phyloP scores from a whole-genome alignment of 2,329 filamentous ascomycete species.

The Ophiosphaerella korrae region DNA sequence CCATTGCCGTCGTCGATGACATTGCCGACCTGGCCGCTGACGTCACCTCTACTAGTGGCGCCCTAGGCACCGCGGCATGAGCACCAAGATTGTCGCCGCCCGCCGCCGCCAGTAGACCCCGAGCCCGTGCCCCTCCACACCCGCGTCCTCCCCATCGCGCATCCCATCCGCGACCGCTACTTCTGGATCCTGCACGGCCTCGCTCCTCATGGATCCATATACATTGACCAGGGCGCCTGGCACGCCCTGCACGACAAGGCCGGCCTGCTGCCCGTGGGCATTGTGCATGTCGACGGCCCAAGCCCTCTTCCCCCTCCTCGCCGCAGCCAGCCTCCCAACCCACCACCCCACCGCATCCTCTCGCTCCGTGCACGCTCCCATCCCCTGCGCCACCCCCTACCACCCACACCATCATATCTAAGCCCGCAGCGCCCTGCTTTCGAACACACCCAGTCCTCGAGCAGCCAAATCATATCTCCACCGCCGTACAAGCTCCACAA shows the following conservation, averaged over 20 bases:
- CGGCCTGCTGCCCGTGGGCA: constrained; percentile 85
- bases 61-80: constrained; percentile 93
- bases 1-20: constrained; percentile 92
- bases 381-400: constrained; percentile 24
- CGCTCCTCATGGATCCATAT: constrained; percentile 85
- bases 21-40: constrained; percentile 83
- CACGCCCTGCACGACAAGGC: constrained; percentile 83
- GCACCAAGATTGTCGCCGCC: constrained; percentile 94
- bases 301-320: constrained; percentile 11
- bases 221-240: constrained; percentile 90
- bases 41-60: constrained; percentile 86
- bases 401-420: constrained; percentile 7
- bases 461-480: constrained; percentile 16
- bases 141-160: constrained; percentile 82
- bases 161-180: constrained; percentile 88
- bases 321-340: constrained; percentile 7
- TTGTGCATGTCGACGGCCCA: constrained; percentile 79
- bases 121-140: constrained; percentile 73
- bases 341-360: constrained; percentile 20
- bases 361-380: constrained; percentile 22
- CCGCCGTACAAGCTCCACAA: constrained; percentile 39
- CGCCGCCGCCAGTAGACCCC: constrained; percentile 49
- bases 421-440: constrained; percentile 5
- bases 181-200: constrained; percentile 98
- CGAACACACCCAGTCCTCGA: constrained; percentile 10